A percentile compares a stretch with the other conserved stretches of the same genome.
phyloP scores from a whole-genome alignment of 805 yeast species.

The Ogataea minuta region DNA sequence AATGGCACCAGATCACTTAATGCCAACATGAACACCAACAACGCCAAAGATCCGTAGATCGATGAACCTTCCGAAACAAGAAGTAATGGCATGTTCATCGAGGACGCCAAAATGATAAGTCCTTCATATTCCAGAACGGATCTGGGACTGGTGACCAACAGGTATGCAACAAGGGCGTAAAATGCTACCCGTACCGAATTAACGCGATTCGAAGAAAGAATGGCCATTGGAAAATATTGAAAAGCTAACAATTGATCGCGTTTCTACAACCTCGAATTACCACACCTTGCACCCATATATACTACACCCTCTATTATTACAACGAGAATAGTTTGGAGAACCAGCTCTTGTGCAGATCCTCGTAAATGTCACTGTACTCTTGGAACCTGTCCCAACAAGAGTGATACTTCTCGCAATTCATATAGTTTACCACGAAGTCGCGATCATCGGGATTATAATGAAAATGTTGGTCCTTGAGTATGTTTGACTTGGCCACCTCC shows the following conservation, averaged over 20 bases:
- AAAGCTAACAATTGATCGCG: conserved; percentile 4
- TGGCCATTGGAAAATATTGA: conserved; percentile 24
- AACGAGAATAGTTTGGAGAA: conserved; percentile 21
- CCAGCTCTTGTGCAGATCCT: conserved; percentile 35
- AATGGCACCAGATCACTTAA: conserved; percentile 60
- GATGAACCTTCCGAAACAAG: conserved; percentile 33
- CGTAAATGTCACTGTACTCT: conserved; percentile 33
- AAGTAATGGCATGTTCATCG: conserved; percentile 35
- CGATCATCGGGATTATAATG: conserved; percentile 37
- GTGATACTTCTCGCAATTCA: conserved; percentile 38
- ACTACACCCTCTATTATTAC: conserved; percentile 6
- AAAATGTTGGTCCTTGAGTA: conserved; percentile 27
- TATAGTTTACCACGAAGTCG: conserved; percentile 40
- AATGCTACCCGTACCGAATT: conserved; percentile 23
- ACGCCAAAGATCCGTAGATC: conserved; percentile 46
- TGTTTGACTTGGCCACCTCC: conserved; percentile 13
- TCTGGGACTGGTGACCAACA: conserved; percentile 25
- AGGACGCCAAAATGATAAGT: conserved; percentile 27
- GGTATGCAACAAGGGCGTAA: conserved; percentile 23
- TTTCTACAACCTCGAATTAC: background rate
- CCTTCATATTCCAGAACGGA: conserved; percentile 31
- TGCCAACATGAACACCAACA: conserved; percentile 44
- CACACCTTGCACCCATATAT: conserved; percentile 5
- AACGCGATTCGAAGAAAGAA: conserved; percentile 27
- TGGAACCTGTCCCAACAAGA: conserved; percentile 43